Evolutionary conservation across 2,329 filamentous ascomycete genomes (phyloP).

Genomic region (Mycocentrospora acerina): DNA sequence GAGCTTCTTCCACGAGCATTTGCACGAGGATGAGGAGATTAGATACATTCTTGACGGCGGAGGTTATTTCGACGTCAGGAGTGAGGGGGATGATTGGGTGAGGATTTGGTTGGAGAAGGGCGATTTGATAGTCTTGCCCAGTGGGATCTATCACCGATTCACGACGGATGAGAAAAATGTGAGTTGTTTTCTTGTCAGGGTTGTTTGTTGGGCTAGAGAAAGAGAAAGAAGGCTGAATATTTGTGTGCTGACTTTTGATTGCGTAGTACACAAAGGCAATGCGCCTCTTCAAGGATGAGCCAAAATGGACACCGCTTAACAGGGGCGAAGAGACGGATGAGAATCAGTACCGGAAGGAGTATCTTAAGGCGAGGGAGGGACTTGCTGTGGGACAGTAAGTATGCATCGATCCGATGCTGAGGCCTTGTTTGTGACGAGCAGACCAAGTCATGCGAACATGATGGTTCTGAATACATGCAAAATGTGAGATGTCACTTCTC

Average conservation of each 20-base stretch:
- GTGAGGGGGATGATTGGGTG: slow-evolving; percentile 82
- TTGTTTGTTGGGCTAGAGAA: background rate
- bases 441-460: too few species aligned
- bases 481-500: too few species aligned
- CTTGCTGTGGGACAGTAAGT: slow-evolving; percentile 9
- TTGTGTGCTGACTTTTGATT: too few species aligned
- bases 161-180: slow-evolving; percentile 92
- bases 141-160: slow-evolving; percentile 96
- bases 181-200: slow-evolving; percentile 46
- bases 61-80: slow-evolving; percentile 92
- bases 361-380: slow-evolving; percentile 53
- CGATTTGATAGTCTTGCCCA: slow-evolving; percentile 89
- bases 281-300: slow-evolving; percentile 96
- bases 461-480: too few species aligned
- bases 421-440: too few species aligned
- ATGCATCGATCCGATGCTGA: too few species aligned
- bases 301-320: slow-evolving; percentile 96
- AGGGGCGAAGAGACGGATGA: slow-evolving; percentile 72
- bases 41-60: slow-evolving; percentile 85
- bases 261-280: slow-evolving; percentile 88
- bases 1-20: slow-evolving; percentile 89
- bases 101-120: slow-evolving; percentile 80
- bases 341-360: slow-evolving; percentile 78
- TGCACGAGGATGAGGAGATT: slow-evolving; percentile 99
- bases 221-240: background rate